Base-by-base conservation (phyloP, 2,329 filamentous ascomycete species). In the Lasiodiplodia citricola region DNA sequence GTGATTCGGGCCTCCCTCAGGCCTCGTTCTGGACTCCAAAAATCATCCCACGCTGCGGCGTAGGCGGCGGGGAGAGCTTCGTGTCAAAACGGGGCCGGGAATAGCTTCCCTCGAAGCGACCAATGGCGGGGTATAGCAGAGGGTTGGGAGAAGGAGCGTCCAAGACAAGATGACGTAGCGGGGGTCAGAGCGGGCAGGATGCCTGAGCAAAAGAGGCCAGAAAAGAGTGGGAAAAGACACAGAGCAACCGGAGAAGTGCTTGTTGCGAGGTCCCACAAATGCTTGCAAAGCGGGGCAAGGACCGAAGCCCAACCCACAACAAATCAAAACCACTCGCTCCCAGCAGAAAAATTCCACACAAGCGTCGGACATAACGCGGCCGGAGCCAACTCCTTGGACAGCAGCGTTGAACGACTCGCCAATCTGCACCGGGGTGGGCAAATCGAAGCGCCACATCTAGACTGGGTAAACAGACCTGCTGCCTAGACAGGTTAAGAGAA, bases 321-420 rank as follows among this genome's bases (percentile, higher is more conserved):
- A 55, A 41, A 47, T n/a, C 41, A n/a, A n/a, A n/a, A 21, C 11
- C 3, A n/a, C 25, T 6, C 50, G 25, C 50, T 14, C 21, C 50
- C 50, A 51, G 50, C 50, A 25, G 18, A 21, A 38, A n/a, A n/a
- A n/a, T 3, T 13, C 28, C 5, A 35, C 2, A 1, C 38, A 38
- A 23, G 37, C 25, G 35, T 38, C 56, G 56, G 57, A 62, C 14
- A 62, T 50, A 62, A 50, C 57, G 41, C 57, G 57, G 57, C 6
- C 57, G 57, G 57, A 62, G 57, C 57, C 57, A 62, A 50, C 57
- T 62, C 57, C 57, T 62, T 38, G 28, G 21, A 44, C 41, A 2
- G 41, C 14, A 28, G 28, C 16, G 18, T 10, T 47, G 23, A 25
- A 55, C 52, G 52, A 55, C 52, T 55, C 52, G 52, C 25, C 41